Base-by-base conservation (phyloP, 1,284 basidiomycete genomes). In the Ceratobasidium sp. region DNA sequence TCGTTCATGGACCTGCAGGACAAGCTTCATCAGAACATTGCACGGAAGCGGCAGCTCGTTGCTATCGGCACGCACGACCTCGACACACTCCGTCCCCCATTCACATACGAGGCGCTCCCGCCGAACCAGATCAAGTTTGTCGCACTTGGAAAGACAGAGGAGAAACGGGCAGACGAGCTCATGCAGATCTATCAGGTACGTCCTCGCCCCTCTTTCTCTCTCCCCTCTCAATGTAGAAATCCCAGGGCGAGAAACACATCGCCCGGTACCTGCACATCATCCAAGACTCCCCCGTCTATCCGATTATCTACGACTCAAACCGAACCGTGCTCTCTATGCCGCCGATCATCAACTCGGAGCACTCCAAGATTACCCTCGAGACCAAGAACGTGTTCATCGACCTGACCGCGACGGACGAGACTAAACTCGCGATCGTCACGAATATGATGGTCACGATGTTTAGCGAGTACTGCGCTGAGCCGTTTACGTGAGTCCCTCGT, bases 1-100 rank as follows among this genome's bases (percentile, higher is more conserved):
- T 96, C 94, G 76, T 99, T 99, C 88, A 98, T 99, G 80, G 98
- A 98, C 81, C 85, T 98, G 22, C 98, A 99, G 83, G 98, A 99
- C 83, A 99, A 99, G 84, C 87, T 99, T 56, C 98, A 99, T 81
- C 93, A 96, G 80, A 99, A 99, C 82, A 87, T 99, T 58, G 97
- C 94, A 79, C 87, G 98, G 71, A 87, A 93, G 78, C 86, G 98
- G 74, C 94, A 93, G 79, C 89, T 99, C 53, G 98, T 98, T 48
- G 90, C 98, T 22, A 98, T 99, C 78, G 98, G 98, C 74, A 99
- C 98, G 1, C 98, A 99, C 80, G 98, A 99, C 83, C 84, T 99
- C 54, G 95, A 98, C 82, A 96, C 93, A 0, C 85, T 99, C 76
- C 85, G 89, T 78, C 86, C 89, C 6, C 95, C 96, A 11, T 98